phyloP scores from a whole-genome alignment of 1,139 yeast species.

The Suhomyces ambrosiae region DNA sequence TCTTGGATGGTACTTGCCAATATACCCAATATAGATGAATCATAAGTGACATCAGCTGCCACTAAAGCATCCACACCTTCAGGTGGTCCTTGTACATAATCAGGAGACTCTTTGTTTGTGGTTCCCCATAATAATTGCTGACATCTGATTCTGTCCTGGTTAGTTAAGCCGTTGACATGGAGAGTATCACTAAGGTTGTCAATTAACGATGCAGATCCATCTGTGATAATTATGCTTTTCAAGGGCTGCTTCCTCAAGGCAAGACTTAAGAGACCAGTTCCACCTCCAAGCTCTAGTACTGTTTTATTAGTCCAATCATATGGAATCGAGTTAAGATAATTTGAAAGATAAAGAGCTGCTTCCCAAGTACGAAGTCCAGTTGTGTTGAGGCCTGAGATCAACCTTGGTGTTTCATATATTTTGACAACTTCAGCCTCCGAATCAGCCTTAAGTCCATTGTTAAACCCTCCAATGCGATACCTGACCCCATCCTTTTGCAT shows the following conservation, averaged over 20 bases:
- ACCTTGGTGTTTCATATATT: conserved; percentile 61
- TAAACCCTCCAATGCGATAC: conserved; percentile 42
- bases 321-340: conserved; percentile 36
- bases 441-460: conserved; percentile 5
- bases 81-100: conserved; percentile 25
- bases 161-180: conserved; percentile 36
- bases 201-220: conserved; percentile 73
- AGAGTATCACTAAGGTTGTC: conserved; percentile 51
- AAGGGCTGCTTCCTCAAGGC: conserved; percentile 38
- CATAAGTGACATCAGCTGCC: conserved; percentile 91
- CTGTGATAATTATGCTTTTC: conserved; percentile 58
- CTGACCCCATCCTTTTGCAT: conserved; percentile 50
- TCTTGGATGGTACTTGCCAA: conserved; percentile 53
- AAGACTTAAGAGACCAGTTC: conserved; percentile 84
- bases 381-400: conserved; percentile 73
- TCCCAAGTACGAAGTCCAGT: conserved; percentile 96
- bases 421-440: conserved; percentile 28
- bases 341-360: conserved; percentile 73
- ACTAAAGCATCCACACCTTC: conserved; percentile 49
- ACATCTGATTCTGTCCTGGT: conserved; percentile 20
- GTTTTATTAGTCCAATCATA: conserved; percentile 20
- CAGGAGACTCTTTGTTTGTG: conserved; percentile 27
- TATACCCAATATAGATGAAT: conserved; percentile 58
- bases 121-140: conserved; percentile 62
- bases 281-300: conserved; percentile 80